A percentile compares a stretch with the other conserved stretches of the same genome.
Evolutionary conservation across 1,139 yeast species (phyloP).

Genomic region (Meyerozyma sp.): DNA sequence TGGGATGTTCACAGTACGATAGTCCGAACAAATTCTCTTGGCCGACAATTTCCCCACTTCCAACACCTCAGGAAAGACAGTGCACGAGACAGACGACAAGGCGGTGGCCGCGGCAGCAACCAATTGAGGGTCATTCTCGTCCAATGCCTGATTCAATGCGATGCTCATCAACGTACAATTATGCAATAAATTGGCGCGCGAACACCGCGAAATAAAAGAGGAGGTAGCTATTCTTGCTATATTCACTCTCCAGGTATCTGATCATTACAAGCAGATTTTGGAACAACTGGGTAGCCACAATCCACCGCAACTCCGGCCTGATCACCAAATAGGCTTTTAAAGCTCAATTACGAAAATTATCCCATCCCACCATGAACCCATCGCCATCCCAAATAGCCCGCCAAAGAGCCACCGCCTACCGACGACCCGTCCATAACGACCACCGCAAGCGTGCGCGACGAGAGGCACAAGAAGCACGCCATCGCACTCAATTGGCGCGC

Average conservation of each 20-base stretch:
- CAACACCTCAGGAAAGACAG: not conserved
- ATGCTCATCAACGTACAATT: not conserved
- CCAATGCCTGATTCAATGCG: not conserved
- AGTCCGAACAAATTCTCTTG: not conserved
- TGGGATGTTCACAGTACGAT: not conserved
- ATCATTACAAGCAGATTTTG: no score
- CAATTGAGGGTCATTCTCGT: not conserved
- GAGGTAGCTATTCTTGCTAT: no score
- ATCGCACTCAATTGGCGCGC: not conserved
- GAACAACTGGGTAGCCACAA: not conserved
- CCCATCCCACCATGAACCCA: no score
- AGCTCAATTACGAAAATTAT: no score
- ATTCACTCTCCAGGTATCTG: not conserved
- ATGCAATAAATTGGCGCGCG: not conserved
- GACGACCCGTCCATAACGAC: not conserved
- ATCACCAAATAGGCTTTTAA: no score
- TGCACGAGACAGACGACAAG: not conserved
- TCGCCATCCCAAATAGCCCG: not conserved
- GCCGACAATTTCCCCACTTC: not conserved
- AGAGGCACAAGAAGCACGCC: not conserved
- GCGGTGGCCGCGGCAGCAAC: not conserved
- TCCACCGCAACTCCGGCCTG: not conserved
- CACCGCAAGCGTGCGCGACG: not conserved
- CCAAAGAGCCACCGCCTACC: not conserved
- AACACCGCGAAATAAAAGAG: not conserved